Conservation (phyloP, 257 asterid species). For the Capsicum pubescens region DNA sequence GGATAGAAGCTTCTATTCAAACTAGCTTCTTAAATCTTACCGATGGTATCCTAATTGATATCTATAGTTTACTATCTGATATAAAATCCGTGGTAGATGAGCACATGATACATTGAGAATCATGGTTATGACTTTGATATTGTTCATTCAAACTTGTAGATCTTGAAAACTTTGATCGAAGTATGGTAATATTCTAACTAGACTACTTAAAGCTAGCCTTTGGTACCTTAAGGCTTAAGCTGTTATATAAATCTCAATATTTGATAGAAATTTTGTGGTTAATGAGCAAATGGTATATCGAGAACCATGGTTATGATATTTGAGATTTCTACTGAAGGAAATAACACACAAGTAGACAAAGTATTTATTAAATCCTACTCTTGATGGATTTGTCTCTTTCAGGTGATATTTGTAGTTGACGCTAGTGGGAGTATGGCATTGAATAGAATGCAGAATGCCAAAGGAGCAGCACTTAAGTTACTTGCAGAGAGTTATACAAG, state of each 20-base stretch:
- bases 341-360: background rate
- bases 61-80: background rate
- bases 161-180: background rate
- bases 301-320: constrained; percentile 1
- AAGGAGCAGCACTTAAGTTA: constrained; percentile 96
- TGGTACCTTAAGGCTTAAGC: constrained; percentile 11
- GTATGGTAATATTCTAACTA: constrained; percentile 5
- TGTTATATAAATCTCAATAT: background rate
- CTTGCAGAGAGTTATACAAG: constrained; percentile 99
- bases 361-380: constrained; percentile 1
- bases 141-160: constrained; percentile 1
- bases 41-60: constrained; percentile 4
- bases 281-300: background rate
- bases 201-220: constrained; percentile 13
- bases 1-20: background rate
- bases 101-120: constrained; percentile 15
- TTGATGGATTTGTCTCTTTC: constrained; percentile 29
- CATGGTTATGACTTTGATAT: constrained; percentile 21
- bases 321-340: constrained; percentile 7
- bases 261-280: background rate
- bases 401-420: constrained; percentile 98
- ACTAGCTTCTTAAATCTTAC: constrained; percentile 13
- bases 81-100: background rate
- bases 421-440: constrained; percentile 99
- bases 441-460: constrained; percentile 99